Evolutionary conservation across 352 stramenopile species (phyloP).

Genomic region (Phytophthora parvispora): DNA sequence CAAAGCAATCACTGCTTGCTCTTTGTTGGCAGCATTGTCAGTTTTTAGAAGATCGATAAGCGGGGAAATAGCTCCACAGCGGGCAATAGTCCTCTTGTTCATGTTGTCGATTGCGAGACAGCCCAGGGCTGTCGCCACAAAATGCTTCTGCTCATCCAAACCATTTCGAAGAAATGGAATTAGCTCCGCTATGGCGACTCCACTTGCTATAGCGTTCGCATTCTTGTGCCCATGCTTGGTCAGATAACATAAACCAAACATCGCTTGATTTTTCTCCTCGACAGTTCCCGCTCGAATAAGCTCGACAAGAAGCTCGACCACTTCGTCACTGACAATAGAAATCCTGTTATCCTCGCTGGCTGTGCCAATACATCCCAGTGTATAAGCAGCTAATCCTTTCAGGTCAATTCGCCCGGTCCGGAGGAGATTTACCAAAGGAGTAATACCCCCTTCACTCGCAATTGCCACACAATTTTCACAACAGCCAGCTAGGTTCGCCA

Average conservation of each 20-base stretch:
- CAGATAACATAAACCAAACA: constrained; percentile 2
- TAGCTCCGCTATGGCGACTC: constrained; percentile 1
- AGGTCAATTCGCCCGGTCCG: no score
- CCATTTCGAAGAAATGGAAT: background rate
- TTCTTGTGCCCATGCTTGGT: background rate
- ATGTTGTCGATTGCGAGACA: background rate
- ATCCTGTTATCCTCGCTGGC: background rate
- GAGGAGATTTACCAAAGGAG: constrained; percentile 1
- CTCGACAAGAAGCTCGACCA: background rate
- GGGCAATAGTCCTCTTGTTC: constrained; percentile 1
- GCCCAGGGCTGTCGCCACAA: constrained; percentile 1
- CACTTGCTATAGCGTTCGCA: background rate
- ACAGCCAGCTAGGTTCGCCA: background rate
- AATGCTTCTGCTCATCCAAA: constrained; percentile 3
- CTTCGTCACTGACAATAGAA: background rate
- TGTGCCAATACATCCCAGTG: background rate
- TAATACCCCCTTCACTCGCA: background rate
- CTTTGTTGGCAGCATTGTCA: constrained; percentile 8
- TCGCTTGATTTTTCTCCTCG: background rate
- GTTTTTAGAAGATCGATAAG: constrained; percentile 3
- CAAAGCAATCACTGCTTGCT: constrained; percentile 6
- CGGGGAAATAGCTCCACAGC: no score
- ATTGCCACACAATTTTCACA: background rate
- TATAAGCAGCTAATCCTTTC: no score
- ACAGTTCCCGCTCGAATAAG: background rate